phyloP scores from a whole-genome alignment of 495 filamentous ascomycete species.

The Daldinia grandis region DNA sequence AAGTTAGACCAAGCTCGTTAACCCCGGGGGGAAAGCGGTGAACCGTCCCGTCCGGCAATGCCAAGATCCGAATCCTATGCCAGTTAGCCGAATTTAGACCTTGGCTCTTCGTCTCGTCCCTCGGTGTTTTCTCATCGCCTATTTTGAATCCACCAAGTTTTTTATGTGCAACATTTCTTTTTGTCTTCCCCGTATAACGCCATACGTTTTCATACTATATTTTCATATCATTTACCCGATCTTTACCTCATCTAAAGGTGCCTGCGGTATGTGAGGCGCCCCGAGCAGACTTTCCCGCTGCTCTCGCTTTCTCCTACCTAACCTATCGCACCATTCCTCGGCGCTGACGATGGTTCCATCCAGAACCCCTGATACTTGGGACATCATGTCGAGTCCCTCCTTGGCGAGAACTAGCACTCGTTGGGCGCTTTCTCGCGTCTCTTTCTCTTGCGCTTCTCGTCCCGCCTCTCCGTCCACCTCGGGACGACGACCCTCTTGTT shows the following conservation, averaged over 20 bases:
- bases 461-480: conserved; percentile 49
- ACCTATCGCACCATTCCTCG: conserved; percentile 82
- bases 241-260: conserved; percentile 37
- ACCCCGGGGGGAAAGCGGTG: conserved; percentile 12
- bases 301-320: conserved; percentile 65
- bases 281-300: conserved; percentile 40
- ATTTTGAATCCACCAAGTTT: conserved; percentile 24
- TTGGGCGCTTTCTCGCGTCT: conserved; percentile 63
- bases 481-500: conserved; percentile 33
- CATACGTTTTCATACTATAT: conserved; percentile 23
- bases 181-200: conserved; percentile 39
- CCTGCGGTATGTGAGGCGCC: conserved; percentile 18
- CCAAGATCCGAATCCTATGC: conserved; percentile 21
- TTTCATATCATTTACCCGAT: conserved; percentile 35
- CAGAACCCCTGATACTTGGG: conserved; percentile 80
- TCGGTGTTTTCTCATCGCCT: conserved; percentile 21
- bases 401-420: conserved; percentile 81
- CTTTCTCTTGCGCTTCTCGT: conserved; percentile 44
- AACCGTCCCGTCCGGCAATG: conserved; percentile 22
- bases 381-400: conserved; percentile 89
- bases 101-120: conserved; percentile 21
- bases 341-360: conserved; percentile 86
- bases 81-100: conserved; percentile 26
- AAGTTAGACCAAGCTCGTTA: conserved; percentile 30
- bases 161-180: conserved; percentile 35